These are phyloP conservation scores for Perkinsus olseni DNA, from an alignment of 169 alveolate species.

Conservation along the genomic window DNA sequence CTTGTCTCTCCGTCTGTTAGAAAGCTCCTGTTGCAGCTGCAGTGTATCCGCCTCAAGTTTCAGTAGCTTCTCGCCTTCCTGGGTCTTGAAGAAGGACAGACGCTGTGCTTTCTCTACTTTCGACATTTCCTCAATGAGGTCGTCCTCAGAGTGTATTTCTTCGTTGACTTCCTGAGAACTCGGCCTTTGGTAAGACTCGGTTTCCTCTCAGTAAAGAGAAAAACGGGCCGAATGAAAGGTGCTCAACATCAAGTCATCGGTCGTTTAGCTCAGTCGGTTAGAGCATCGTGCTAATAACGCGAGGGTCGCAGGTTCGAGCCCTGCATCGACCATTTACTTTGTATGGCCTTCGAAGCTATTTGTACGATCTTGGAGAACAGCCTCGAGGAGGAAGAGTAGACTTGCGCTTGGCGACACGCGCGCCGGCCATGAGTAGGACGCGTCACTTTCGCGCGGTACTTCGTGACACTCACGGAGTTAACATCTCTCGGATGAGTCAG, in stretches of 20 bases:
- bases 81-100: neutral
- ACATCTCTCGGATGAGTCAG: neutral
- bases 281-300: neutral
- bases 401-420: no score
- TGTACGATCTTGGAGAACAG: no score
- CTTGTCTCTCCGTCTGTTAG: neutral
- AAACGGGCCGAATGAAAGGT: neutral
- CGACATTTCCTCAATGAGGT: neutral
- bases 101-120: neutral
- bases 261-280: neutral
- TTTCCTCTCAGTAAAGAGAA: neutral
- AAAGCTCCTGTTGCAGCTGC: neutral
- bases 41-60: neutral
- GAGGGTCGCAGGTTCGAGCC: neutral
- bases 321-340: neutral
- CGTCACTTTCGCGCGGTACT: no score
- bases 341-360: neutral
- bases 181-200: neutral
- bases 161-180: neutral
- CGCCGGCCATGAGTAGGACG: no score
- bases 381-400: no score
- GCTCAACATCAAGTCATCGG: neutral
- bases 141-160: neutral
- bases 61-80: neutral
- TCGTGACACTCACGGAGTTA: no score